phyloP scores from a whole-genome alignment of 164 flowering plant species.

The Umbellularia californica region DNA sequence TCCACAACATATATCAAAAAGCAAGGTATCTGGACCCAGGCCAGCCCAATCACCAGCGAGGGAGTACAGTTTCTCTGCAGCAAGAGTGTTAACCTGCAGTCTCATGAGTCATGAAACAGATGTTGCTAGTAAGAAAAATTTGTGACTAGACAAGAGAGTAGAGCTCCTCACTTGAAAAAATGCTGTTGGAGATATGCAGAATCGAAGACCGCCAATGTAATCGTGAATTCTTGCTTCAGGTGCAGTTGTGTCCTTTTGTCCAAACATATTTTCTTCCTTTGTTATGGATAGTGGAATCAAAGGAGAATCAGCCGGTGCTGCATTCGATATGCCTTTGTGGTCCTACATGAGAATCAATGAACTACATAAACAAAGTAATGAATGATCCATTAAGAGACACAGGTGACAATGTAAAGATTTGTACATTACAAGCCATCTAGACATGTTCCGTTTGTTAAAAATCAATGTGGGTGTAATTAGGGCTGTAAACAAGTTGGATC shows the following conservation, averaged over 20 bases:
- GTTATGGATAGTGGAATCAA: constrained; percentile 48
- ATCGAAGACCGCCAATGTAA: constrained; percentile 63
- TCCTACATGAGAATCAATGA: constrained; percentile 52
- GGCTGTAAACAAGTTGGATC: too few species aligned
- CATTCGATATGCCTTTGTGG: constrained; percentile 93
- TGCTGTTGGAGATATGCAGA: constrained; percentile 90
- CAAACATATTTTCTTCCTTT: constrained; percentile 23
- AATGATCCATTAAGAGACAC: not conserved
- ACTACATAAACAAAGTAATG: constrained; percentile 1
- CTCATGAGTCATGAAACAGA: constrained; percentile 15
- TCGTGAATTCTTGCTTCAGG: constrained; percentile 76
- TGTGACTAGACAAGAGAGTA: constrained; percentile 2
- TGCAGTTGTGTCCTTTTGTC: constrained; percentile 14
- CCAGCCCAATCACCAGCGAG: constrained; percentile 99
- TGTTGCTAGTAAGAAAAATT: not conserved
- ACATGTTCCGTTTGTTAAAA: too few species aligned
- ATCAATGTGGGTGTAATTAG: too few species aligned
- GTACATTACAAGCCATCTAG: too few species aligned
- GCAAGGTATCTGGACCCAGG: constrained; percentile 85
- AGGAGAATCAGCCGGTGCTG: constrained; percentile 88
- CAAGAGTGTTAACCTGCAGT: constrained; percentile 42
- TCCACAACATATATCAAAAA: constrained; percentile 93
- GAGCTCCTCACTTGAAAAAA: constrained; percentile 72
- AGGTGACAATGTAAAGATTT: not conserved
- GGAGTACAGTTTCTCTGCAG: constrained; percentile 42